Conservation (phyloP, 495 filamentous ascomycete species). For the Chaetomium cochliodes region DNA sequence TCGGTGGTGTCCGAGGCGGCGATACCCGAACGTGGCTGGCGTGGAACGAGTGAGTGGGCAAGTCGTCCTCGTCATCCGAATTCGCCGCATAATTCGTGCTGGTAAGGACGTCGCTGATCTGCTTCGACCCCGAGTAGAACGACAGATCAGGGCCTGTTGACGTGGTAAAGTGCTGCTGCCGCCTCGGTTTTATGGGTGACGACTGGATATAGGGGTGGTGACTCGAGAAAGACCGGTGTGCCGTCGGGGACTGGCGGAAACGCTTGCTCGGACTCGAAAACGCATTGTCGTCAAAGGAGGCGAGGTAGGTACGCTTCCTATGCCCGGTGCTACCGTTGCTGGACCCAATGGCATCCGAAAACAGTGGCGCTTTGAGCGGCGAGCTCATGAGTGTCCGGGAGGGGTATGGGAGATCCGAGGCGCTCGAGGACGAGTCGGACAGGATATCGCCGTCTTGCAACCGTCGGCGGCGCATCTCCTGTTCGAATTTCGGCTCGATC, state of each 20-base stretch:
- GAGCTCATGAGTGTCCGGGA: conserved; percentile 58
- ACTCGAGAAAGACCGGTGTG: conserved; percentile 53
- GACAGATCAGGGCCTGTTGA: conserved; percentile 61
- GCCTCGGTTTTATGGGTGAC: conserved; percentile 68
- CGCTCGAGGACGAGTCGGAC: conserved; percentile 81
- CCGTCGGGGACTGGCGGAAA: conserved; percentile 64
- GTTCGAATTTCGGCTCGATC: conserved; percentile 72
- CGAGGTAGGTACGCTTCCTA: conserved; percentile 57
- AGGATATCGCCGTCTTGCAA: conserved; percentile 60
- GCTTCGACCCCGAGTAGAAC: conserved; percentile 61
- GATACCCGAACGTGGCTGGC: conserved; percentile 59
- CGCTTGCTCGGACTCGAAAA: conserved; percentile 61
- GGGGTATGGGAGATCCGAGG: conserved; percentile 57
- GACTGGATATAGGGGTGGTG: conserved; percentile 72
- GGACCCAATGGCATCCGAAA: conserved; percentile 65
- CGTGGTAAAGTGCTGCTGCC: conserved; percentile 63
- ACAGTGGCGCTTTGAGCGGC: conserved; percentile 63
- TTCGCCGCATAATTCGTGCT: conserved; percentile 54
- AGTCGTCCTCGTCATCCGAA: conserved; percentile 79
- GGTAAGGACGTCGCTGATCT: conserved; percentile 64
- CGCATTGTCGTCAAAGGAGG: conserved; percentile 45
- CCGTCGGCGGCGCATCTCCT: conserved; percentile 66
- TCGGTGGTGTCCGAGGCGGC: conserved; percentile 79
- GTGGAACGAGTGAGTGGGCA: conserved; percentile 74
- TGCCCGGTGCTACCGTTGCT: conserved; percentile 54